Conservation (phyloP, 176 grass and related monocot species). For the Musa troglodytarum region DNA sequence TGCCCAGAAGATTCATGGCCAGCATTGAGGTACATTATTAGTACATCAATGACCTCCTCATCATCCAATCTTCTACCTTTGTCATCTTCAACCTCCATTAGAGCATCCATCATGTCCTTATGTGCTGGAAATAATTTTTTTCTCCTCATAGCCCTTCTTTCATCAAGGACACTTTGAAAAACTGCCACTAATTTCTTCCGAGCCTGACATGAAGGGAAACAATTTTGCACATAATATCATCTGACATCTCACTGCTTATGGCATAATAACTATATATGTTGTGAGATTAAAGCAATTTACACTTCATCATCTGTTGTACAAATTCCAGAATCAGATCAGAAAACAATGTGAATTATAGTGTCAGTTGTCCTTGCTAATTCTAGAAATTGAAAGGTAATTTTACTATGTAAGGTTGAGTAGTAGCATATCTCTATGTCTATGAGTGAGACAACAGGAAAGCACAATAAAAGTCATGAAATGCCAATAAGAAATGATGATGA, state of each 20-base stretch:
- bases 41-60: slow-evolving; percentile 76
- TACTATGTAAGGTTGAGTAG: too few relatives aligned
- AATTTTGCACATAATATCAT: not conserved
- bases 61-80: slow-evolving; percentile 40
- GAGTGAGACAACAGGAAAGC: too few relatives aligned
- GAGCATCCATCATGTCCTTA: slow-evolving; percentile 83
- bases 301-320: too few relatives aligned
- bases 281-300: too few relatives aligned
- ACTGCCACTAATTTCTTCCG: slow-evolving; percentile 40
- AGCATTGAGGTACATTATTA: slow-evolving; percentile 92
- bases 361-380: too few relatives aligned
- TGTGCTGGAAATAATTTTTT: not conserved
- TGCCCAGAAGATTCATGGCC: slow-evolving; percentile 92
- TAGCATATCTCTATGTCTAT: too few relatives aligned
- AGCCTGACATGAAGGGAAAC: slow-evolving; percentile 19
- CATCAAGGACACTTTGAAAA: slow-evolving; percentile 49
- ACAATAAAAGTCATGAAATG: too few relatives aligned
- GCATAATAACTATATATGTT: too few relatives aligned
- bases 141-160: slow-evolving; percentile 23
- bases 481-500: too few relatives aligned
- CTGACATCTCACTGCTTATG: not conserved
- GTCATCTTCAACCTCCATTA: slow-evolving; percentile 57
- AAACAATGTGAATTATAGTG: too few relatives aligned
- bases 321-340: too few relatives aligned
- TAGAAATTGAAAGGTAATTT: too few relatives aligned